These are phyloP conservation scores for Russula griseocarnosa DNA, from an alignment of 768 basidiomycete species.

Conservation along the genomic window DNA sequence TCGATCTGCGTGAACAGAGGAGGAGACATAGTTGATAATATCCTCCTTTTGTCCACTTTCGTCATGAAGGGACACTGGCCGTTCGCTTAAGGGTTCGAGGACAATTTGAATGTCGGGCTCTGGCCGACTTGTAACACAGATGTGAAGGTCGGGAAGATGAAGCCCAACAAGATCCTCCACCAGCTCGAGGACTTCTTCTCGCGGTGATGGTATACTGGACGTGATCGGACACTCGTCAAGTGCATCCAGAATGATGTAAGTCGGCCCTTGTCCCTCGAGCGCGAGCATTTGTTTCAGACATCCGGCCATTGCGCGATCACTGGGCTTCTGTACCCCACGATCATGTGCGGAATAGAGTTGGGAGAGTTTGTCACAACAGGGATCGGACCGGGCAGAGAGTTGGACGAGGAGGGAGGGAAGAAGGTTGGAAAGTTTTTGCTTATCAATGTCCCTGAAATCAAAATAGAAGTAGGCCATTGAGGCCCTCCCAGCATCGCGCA, in stretches of 20 bases:
- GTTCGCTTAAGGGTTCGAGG: not conserved
- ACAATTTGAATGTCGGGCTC: slow-evolving; percentile 5
- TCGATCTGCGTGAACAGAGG: not conserved
- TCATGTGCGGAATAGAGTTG: not conserved
- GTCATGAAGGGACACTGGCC: not conserved
- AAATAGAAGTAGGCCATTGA: slow-evolving; percentile 11
- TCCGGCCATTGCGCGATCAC: not conserved
- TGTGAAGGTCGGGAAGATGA: not conserved
- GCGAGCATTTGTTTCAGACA: not conserved
- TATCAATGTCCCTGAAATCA: slow-evolving; percentile 6
- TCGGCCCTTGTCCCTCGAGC: not conserved
- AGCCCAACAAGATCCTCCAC: slow-evolving; percentile 5
- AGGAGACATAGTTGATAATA: not conserved
- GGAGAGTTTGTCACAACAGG: not conserved
- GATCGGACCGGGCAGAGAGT: not conserved
- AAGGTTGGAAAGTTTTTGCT: not conserved
- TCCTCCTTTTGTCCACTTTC: not conserved
- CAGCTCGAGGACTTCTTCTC: slow-evolving; percentile 5
- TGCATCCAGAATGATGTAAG: slow-evolving; percentile 1
- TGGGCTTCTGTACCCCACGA: not conserved
- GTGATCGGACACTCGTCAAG: slow-evolving; percentile 4
- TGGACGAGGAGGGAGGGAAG: not conserved
- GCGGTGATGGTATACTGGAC: not conserved
- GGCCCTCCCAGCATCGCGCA: not conserved
- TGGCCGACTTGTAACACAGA: slow-evolving; percentile 14